Evolutionary conservation across 331 rosid species (phyloP).

Genomic region (Arachis monticola): DNA sequence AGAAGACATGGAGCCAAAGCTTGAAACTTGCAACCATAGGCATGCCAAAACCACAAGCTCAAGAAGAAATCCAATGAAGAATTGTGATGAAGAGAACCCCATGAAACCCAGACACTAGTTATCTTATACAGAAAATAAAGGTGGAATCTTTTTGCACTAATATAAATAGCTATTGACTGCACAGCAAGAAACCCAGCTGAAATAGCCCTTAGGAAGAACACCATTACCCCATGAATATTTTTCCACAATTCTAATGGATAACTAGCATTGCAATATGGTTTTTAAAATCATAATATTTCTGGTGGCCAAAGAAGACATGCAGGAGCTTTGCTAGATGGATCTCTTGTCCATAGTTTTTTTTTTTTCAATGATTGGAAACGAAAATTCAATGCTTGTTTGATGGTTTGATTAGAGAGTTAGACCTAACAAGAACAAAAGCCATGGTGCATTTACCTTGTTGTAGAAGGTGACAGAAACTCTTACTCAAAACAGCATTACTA

Average conservation of each 20-base stretch:
- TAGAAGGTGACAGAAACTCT: conserved; percentile 18
- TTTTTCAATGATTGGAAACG: neutral
- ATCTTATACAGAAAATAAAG: conserved; percentile 16
- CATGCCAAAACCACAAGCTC: conserved; percentile 54
- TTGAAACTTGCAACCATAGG: conserved; percentile 53
- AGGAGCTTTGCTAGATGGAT: neutral
- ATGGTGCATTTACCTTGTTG: conserved; percentile 27
- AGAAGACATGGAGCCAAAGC: conserved; percentile 94
- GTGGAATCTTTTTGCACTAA: conserved; percentile 18
- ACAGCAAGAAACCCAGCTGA: conserved; percentile 38
- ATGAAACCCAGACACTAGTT: conserved; percentile 39
- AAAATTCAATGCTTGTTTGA: neutral
- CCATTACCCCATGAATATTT: conserved; percentile 7
- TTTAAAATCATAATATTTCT: neutral
- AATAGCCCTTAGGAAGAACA: conserved; percentile 16
- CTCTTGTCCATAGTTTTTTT: neutral
- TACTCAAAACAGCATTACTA: conserved; percentile 8
- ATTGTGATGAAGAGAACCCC: conserved; percentile 48
- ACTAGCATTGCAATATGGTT: neutral
- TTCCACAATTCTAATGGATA: conserved; percentile 29
- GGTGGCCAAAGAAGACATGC: neutral
- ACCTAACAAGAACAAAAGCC: conserved; percentile 39
- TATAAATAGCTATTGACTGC: conserved; percentile 1
- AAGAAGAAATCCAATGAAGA: conserved; percentile 45
- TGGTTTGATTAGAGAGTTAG: conserved; percentile 17